A percentile compares a stretch with the other conserved stretches of the same genome.
phyloP scores from a whole-genome alignment of 2,329 filamentous ascomycete genomes.

The Teratosphaeria viscida region DNA sequence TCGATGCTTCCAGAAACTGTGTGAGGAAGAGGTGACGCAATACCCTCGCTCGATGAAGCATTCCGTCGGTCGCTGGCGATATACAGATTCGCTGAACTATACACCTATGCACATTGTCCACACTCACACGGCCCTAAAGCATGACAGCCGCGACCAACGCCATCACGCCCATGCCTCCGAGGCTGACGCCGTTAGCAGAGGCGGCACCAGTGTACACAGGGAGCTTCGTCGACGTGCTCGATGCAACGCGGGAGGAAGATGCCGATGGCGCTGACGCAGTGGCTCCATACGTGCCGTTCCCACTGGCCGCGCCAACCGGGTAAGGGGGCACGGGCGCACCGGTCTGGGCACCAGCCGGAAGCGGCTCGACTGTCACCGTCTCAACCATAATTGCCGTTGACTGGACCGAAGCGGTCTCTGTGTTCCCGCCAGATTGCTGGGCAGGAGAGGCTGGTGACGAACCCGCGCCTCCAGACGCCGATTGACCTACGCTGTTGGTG shows the following conservation, averaged over 20 bases:
- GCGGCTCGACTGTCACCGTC: constrained; percentile 1
- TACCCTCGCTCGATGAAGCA: background rate
- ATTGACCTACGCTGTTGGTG: background rate
- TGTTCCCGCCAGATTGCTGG: background rate
- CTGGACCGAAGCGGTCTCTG: background rate
- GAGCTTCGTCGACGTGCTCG: background rate
- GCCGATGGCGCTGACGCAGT: background rate
- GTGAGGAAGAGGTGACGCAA: background rate
- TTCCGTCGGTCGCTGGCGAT: background rate
- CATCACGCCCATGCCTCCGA: background rate
- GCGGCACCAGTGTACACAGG: constrained; percentile 3
- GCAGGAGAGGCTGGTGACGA: background rate
- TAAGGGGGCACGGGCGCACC: background rate
- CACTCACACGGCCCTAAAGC: background rate
- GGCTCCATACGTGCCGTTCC: constrained; percentile 1
- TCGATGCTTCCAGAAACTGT: background rate
- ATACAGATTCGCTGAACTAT: background rate
- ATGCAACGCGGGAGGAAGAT: background rate
- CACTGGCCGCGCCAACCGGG: background rate
- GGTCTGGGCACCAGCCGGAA: background rate
- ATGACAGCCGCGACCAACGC: background rate
- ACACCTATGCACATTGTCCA: background rate
- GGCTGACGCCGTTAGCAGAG: background rate
- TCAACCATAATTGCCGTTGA: background rate
- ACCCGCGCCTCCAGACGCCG: background rate